These are phyloP conservation scores for Lipomyces orientalis DNA, from an alignment of 805 yeast species.

Conservation along the genomic window DNA sequence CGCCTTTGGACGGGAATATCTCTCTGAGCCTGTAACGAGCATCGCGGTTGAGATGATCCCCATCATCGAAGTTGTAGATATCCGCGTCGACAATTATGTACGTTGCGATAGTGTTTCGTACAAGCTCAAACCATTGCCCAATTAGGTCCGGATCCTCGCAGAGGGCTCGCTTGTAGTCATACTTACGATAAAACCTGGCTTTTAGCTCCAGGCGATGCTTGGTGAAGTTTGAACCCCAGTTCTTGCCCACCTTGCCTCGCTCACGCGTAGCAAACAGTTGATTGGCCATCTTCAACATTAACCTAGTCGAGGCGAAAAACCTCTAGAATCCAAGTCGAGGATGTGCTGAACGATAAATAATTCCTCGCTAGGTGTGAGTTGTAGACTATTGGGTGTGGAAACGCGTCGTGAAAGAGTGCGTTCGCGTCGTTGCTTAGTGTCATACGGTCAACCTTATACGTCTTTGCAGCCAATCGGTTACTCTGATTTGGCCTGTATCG, in stretches of 20 bases:
- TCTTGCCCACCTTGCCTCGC: not conserved
- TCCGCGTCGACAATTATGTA: not conserved
- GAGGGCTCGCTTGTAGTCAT: slow-evolving; percentile 6
- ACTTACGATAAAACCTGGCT: not conserved
- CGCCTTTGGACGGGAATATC: too few species aligned
- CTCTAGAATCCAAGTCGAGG: slow-evolving; percentile 14
- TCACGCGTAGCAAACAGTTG: not conserved
- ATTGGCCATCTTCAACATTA: slow-evolving; percentile 14
- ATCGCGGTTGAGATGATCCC: too few species aligned
- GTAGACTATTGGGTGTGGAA: not conserved
- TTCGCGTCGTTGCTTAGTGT: not conserved
- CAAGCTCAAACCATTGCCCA: slow-evolving; percentile 8
- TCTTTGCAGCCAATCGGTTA: not conserved
- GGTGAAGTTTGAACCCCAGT: slow-evolving; percentile 6
- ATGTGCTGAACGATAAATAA: slow-evolving; percentile 4
- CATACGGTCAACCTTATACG: not conserved
- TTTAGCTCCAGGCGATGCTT: slow-evolving; percentile 1
- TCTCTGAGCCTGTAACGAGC: too few species aligned
- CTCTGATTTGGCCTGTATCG: not conserved
- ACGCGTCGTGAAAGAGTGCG: not conserved
- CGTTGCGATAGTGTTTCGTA: not conserved
- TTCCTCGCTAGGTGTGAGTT: not conserved
- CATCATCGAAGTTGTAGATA: not conserved
- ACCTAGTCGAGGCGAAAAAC: slow-evolving; percentile 13
- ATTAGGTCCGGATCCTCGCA: slow-evolving; percentile 7